Conservation (phyloP, 2,329 filamentous ascomycete species). For the Colletotrichum trifolii region DNA sequence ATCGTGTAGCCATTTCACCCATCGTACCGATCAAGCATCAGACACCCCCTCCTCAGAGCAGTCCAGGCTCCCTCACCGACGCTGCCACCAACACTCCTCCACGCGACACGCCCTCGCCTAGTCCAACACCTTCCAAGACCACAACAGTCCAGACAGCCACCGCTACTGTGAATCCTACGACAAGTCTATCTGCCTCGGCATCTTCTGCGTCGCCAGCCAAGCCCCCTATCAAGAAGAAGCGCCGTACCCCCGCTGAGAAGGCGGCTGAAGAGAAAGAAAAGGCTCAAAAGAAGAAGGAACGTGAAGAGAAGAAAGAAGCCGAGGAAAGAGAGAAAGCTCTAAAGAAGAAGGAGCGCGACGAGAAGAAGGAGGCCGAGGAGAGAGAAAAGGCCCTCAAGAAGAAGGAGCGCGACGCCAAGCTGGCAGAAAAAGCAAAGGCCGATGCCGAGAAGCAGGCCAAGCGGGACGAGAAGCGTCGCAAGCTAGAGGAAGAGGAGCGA, state of each 20-base stretch:
- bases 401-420: slow-evolving; percentile 40
- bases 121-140: slow-evolving; percentile 38
- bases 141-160: too few species aligned
- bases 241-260: slow-evolving; percentile 54
- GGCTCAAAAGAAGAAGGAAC: slow-evolving; percentile 41
- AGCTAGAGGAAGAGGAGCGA: slow-evolving; percentile 61
- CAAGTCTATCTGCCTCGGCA: slow-evolving; percentile 30
- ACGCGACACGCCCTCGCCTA: slow-evolving; percentile 48
- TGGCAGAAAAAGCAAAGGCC: slow-evolving; percentile 43
- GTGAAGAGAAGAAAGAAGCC: slow-evolving; percentile 46
- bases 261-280: slow-evolving; percentile 47
- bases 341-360: slow-evolving; percentile 49
- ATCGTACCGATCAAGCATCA: slow-evolving; percentile 27
- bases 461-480: slow-evolving; percentile 57
- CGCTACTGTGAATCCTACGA: background rate
- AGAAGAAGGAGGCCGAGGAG: slow-evolving; percentile 52
- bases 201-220: slow-evolving; percentile 36
- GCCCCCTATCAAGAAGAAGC: slow-evolving; percentile 55
- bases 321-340: slow-evolving; percentile 49
- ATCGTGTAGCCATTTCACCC: slow-evolving; percentile 1
- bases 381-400: slow-evolving; percentile 50
- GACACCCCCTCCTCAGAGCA: slow-evolving; percentile 31
- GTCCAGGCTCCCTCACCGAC: slow-evolving; percentile 50
- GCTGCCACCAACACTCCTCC: slow-evolving; percentile 53
- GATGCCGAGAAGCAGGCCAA: slow-evolving; percentile 48